Base-by-base conservation (phyloP, 129 eudicot species). In the Mikania micrantha region DNA sequence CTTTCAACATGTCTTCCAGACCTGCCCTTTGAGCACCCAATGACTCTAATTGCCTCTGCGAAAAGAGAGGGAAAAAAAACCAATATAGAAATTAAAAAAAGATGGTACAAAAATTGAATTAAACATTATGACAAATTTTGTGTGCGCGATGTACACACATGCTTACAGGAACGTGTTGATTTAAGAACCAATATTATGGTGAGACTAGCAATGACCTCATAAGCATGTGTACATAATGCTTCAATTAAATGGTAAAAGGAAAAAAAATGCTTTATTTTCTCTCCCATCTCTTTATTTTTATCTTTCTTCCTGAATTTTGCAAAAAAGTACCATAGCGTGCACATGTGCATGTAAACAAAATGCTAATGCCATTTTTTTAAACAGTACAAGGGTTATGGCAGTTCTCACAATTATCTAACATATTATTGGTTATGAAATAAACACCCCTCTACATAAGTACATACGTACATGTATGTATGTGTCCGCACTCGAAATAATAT, bases 1-100 rank as follows among this genome's bases (percentile, higher is more conserved):
- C 99, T 87, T 94, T 94, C 54, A 94, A 79, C 99, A 94, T 89
- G 84, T 94, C 99, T 76, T 93, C 99, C 80, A 93, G 86, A 21
- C 99, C 96, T 21, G 99, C 99, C 67, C 96, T 80, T 70, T 93
- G 92, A 54, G 96, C 86, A 47, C 99, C 99, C 58, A 93, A 80
- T 38, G 80, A 85, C 82, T 93, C 99, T 83, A 93, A 77, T 72
- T 93, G 95, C 81, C 96, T 82, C 99, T 93, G 90, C 76, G n/a
- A n/a, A n/a, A n/a, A n/a, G n/a, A n/a, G n/a, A n/a, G n/a, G n/a
- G n/a, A 80, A 39, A 77, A 36, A 45, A 59, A 49, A 34, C 68
- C 4, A 60, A 64, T 12, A 13, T 1, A 45, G 39, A 24, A 56
- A 16, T 20, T 22, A 63, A 4, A 38, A 42, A 39, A 47, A 52